Conservation (phyloP, 768 basidiomycete species). For the Melanogaster broomeanus region DNA sequence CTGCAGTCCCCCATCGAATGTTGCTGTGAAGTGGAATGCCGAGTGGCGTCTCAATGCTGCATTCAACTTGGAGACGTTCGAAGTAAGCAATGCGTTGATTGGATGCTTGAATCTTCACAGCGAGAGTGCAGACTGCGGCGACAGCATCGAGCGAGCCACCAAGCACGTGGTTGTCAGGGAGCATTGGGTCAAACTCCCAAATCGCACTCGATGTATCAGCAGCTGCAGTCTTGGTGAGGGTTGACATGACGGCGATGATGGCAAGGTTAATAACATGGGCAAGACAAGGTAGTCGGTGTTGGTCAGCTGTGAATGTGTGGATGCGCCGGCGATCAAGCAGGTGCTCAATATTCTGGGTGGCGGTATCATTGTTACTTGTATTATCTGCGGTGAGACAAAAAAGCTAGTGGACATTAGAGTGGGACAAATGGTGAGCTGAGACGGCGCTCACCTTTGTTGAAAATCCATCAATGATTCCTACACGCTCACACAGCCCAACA, state of each 20-base stretch:
- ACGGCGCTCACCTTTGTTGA: background rate
- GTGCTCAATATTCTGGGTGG: constrained; percentile 15
- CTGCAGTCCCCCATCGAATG: constrained; percentile 26
- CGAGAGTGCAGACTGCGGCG: constrained; percentile 29
- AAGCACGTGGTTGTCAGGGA: constrained; percentile 24
- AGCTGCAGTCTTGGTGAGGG: constrained; percentile 30
- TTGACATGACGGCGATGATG: constrained; percentile 28
- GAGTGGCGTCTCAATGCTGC: constrained; percentile 12
- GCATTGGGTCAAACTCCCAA: constrained; percentile 35
- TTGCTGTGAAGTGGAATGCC: constrained; percentile 28
- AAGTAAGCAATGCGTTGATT: constrained; percentile 27
- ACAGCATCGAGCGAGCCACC: constrained; percentile 34
- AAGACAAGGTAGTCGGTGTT: constrained; percentile 28
- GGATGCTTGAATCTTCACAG: constrained; percentile 31
- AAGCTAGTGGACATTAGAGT: constrained; percentile 14
- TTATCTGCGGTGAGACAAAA: constrained; percentile 24
- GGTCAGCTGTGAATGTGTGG: constrained; percentile 10
- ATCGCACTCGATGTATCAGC: constrained; percentile 32
- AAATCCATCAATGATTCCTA: constrained; percentile 20
- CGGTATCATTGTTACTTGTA: constrained; percentile 23
- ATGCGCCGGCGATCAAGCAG: constrained; percentile 9
- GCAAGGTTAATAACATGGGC: constrained; percentile 32
- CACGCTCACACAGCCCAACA: constrained; percentile 21
- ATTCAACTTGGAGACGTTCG: constrained; percentile 18
- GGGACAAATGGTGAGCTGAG: too few species aligned